Conservation (phyloP, 139 green algal genomes). For the Bryopsis sp. region DNA sequence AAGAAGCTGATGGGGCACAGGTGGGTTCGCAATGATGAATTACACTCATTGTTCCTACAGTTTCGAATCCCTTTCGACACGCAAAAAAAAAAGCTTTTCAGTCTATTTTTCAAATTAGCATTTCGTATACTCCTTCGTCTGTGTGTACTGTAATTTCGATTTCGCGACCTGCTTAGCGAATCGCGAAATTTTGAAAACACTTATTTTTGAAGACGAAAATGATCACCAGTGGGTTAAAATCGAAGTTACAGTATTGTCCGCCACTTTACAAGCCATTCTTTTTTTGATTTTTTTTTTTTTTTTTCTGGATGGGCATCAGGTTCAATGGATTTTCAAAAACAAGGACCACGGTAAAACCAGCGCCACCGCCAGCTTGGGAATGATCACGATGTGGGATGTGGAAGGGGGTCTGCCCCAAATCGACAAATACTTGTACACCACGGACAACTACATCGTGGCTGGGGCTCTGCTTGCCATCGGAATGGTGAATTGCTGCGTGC, state of each 20-base stretch:
- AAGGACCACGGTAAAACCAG: slow-evolving; percentile 94
- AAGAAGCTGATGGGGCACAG: neutral
- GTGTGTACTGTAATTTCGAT: no score
- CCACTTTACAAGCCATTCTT: neutral
- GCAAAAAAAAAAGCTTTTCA: no score
- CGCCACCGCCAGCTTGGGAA: slow-evolving; percentile 76
- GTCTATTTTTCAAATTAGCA: no score
- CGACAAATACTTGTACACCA: slow-evolving; percentile 96
- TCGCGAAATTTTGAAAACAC: no score
- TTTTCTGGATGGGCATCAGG: slow-evolving; percentile 25
- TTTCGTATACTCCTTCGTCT: no score
- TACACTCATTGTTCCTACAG: no score
- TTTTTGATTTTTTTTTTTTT: no score
- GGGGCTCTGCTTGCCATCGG: slow-evolving; percentile 90
- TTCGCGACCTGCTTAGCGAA: no score
- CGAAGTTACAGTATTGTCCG: no score
- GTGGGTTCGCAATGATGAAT: neutral
- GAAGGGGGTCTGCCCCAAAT: slow-evolving; percentile 88
- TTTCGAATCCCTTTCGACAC: no score
- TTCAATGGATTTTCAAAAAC: slow-evolving; percentile 99
- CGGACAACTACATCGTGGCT: slow-evolving; percentile 69
- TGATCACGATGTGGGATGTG: slow-evolving; percentile 94
- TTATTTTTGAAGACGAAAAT: no score
- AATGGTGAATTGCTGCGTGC: slow-evolving; percentile 77
- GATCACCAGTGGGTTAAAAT: no score